Percentiles rank a stretch among this genome's conserved stretches.
Conservation (phyloP, 495 filamentous ascomycete genomes). For the Penicillium desertorum region DNA sequence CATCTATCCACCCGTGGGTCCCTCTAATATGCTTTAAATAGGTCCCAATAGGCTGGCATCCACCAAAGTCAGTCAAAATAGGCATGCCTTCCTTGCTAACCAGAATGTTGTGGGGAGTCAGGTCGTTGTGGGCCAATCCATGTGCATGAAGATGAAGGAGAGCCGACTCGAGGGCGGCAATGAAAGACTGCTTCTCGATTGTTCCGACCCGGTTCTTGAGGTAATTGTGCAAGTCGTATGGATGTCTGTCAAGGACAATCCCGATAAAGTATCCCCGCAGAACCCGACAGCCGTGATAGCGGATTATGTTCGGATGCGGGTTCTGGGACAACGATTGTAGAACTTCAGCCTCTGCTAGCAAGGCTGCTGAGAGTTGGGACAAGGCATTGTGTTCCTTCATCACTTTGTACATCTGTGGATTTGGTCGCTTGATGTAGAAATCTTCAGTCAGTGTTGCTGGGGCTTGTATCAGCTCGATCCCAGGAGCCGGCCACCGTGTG, state of each 20-base stretch:
- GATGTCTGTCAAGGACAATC: slow-evolving; percentile 31
- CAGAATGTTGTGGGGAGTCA: slow-evolving; percentile 42
- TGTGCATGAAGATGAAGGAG: slow-evolving; percentile 34
- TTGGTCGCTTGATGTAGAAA: neutral
- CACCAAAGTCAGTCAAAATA: slow-evolving; percentile 39
- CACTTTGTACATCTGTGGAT: neutral
- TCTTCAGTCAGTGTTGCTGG: neutral
- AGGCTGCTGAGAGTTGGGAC: neutral
- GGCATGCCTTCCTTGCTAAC: slow-evolving; percentile 26
- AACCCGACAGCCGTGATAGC: slow-evolving; percentile 36
- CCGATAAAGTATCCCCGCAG: slow-evolving; percentile 32
- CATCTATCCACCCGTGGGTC: slow-evolving; percentile 32
- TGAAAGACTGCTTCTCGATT: slow-evolving; percentile 25
- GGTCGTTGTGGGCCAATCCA: slow-evolving; percentile 43
- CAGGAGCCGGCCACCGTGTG: neutral
- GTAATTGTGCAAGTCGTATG: slow-evolving; percentile 23
- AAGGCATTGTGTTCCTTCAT: neutral
- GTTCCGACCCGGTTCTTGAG: neutral
- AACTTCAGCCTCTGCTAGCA: slow-evolving; percentile 25
- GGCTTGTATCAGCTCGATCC: neutral
- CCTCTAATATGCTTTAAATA: slow-evolving; percentile 26
- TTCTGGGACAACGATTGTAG: slow-evolving; percentile 19
- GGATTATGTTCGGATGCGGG: slow-evolving; percentile 36
- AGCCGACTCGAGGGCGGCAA: slow-evolving; percentile 32
- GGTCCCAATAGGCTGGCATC: slow-evolving; percentile 26